Evolutionary conservation across 73 alveolate genomes (phyloP).

Genomic region (Diophrys appendiculata): DNA sequence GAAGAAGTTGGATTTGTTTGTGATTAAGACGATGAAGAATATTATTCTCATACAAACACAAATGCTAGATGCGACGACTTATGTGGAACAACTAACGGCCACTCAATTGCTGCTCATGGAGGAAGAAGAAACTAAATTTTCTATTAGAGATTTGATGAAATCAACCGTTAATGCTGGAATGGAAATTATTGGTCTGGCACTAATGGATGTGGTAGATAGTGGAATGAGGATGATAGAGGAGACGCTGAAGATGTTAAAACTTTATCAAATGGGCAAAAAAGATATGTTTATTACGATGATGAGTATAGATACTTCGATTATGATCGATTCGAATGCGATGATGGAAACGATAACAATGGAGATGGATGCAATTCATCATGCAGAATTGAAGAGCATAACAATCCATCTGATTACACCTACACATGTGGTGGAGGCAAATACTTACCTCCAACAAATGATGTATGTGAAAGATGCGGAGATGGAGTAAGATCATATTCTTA

Average conservation of each 20-base stretch:
- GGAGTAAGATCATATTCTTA: not conserved
- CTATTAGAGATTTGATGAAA: no score
- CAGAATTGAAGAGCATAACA: not conserved
- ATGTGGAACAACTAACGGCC: not conserved
- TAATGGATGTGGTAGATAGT: no score
- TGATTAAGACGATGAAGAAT: not conserved
- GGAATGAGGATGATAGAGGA: no score
- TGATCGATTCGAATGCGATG: not conserved
- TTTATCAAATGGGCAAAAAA: no score
- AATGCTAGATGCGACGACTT: not conserved
- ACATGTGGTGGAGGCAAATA: not conserved
- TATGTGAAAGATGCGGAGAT: not conserved
- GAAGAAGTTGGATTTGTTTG: not conserved
- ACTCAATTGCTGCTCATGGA: not conserved
- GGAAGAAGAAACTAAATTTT: no score
- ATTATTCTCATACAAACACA: not conserved
- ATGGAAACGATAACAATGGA: not conserved
- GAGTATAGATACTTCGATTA: not conserved
- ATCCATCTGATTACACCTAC: not conserved
- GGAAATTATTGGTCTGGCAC: no score
- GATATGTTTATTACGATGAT: not conserved
- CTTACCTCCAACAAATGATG: not conserved
- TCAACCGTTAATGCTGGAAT: no score
- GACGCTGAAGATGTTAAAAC: no score
- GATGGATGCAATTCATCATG: not conserved